Percentiles rank a stretch among this genome's conserved stretches.
Evolutionary conservation across 345 rosid species (phyloP).

Genomic region (Linum tenue): DNA sequence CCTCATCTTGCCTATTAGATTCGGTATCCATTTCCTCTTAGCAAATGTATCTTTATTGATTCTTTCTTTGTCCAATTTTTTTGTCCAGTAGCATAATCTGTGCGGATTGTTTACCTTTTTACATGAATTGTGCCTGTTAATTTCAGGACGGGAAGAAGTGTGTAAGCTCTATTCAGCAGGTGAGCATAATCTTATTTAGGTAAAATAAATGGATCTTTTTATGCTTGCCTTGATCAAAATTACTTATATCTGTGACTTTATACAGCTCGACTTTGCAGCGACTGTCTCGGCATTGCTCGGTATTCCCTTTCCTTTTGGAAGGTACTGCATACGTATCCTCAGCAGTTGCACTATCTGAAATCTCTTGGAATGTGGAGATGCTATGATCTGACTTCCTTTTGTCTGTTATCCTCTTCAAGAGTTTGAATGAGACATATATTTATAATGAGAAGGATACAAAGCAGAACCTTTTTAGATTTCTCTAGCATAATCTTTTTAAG

Average conservation of each 20-base stretch:
- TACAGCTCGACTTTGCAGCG: slow-evolving; percentile 93
- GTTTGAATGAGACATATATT: not conserved
- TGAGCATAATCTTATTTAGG: slow-evolving; percentile 19
- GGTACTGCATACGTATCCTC: slow-evolving; percentile 81
- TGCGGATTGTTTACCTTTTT: not conserved
- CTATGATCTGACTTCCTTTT: not conserved
- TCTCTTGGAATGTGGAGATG: not conserved
- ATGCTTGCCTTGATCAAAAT: not conserved
- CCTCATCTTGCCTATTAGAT: slow-evolving; percentile 46
- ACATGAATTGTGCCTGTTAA: slow-evolving; percentile 14
- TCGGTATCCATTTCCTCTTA: slow-evolving; percentile 32
- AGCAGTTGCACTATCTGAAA: not conserved
- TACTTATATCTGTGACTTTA: slow-evolving; percentile 17
- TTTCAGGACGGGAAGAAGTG: slow-evolving; percentile 57
- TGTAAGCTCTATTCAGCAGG: slow-evolving; percentile 73
- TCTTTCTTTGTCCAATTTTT: not conserved
- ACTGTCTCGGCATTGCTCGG: slow-evolving; percentile 84
- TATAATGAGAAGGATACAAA: not conserved
- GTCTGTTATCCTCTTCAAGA: not conserved
- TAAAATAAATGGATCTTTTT: slow-evolving; percentile 7
- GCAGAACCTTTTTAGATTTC: not conserved
- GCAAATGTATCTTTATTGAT: not conserved
- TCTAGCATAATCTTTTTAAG: too few species aligned
- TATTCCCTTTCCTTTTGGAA: slow-evolving; percentile 92
- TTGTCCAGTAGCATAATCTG: not conserved